Percentiles rank a stretch among this genome's conserved stretches.
phyloP scores from a whole-genome alignment of 2,329 filamentous ascomycete genomes.

The Epichloe baconii region DNA sequence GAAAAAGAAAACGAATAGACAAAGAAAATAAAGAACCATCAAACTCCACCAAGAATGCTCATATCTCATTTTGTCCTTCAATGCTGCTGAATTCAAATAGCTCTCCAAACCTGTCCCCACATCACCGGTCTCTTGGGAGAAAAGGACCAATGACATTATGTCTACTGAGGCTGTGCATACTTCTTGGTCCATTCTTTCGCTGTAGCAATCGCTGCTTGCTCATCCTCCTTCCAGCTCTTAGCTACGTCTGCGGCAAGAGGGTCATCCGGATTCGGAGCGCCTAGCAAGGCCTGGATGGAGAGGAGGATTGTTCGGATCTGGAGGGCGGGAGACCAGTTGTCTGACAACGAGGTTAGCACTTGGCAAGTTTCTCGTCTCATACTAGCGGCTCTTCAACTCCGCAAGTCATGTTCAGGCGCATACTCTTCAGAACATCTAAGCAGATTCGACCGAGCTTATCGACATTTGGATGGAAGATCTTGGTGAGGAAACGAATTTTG shows the following conservation, averaged over 20 bases:
- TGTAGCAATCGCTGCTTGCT: constrained; percentile 81
- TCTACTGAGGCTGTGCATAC: constrained; percentile 47
- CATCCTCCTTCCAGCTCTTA: constrained; percentile 95
- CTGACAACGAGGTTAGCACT: constrained; percentile 31
- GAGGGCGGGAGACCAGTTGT: constrained; percentile 96
- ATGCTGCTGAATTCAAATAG: constrained; percentile 5
- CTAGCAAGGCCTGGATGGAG: constrained; percentile 91
- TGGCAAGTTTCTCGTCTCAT: not conserved
- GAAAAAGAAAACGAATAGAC: not conserved
- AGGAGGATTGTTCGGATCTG: constrained; percentile 98
- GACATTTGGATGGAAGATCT: constrained; percentile 99
- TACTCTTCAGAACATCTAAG: constrained; percentile 93
- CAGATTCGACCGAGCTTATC: constrained; percentile 96
- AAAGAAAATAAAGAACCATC: constrained; percentile 4
- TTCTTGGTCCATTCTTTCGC: constrained; percentile 84
- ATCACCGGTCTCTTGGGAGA: not conserved
- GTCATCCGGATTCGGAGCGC: constrained; percentile 94
- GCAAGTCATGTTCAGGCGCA: constrained; percentile 13
- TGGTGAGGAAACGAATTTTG: constrained; percentile 96
- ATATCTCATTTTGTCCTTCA: constrained; percentile 6
- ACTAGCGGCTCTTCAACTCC: not conserved
- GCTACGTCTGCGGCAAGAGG: constrained; percentile 97
- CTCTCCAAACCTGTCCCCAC: not conserved
- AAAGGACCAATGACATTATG: not conserved
- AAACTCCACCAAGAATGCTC: constrained; percentile 14